These are phyloP conservation scores for Carex littledalei DNA, from an alignment of 176 grass and related monocot genomes.

Conservation along the genomic window DNA sequence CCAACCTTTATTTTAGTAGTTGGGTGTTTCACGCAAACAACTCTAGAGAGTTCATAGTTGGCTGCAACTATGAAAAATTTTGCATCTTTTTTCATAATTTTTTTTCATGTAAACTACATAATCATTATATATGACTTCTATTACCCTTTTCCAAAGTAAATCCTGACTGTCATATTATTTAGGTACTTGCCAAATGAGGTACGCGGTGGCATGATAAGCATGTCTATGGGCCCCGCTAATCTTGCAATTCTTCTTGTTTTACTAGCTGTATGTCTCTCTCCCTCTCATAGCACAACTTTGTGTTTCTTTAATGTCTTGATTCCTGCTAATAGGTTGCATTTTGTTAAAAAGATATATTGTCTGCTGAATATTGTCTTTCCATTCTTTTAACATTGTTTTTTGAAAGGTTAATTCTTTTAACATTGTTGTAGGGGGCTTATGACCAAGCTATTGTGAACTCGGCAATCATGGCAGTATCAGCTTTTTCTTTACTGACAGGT, in stretches of 20 bases:
- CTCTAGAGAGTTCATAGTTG: neutral
- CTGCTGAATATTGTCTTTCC: neutral
- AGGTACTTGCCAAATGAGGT: conserved; percentile 95
- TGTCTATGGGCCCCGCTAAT: conserved; percentile 61
- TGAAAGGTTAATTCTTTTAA: neutral
- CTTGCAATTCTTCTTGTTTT: conserved; percentile 44
- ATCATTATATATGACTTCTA: conserved; percentile 18
- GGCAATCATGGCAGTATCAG: conserved; percentile 52
- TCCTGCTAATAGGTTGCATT: neutral
- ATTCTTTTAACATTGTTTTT: neutral
- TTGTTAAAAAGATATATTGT: neutral
- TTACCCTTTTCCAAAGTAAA: neutral
- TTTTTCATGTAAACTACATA: neutral
- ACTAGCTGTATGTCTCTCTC: conserved; percentile 36
- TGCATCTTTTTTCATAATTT: neutral
- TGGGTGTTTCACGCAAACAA: neutral
- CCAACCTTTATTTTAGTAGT: neutral
- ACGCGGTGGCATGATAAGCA: conserved; percentile 93
- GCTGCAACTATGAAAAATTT: neutral
- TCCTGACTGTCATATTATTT: neutral
- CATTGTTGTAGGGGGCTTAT: conserved; percentile 42
- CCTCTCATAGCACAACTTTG: neutral
- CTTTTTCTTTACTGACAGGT: conserved; percentile 48
- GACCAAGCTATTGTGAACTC: conserved; percentile 50
- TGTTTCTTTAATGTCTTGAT: neutral